These are phyloP conservation scores for Falciphora oryzae DNA, from an alignment of 2,329 filamentous ascomycete genomes.

Conservation along the genomic window DNA sequence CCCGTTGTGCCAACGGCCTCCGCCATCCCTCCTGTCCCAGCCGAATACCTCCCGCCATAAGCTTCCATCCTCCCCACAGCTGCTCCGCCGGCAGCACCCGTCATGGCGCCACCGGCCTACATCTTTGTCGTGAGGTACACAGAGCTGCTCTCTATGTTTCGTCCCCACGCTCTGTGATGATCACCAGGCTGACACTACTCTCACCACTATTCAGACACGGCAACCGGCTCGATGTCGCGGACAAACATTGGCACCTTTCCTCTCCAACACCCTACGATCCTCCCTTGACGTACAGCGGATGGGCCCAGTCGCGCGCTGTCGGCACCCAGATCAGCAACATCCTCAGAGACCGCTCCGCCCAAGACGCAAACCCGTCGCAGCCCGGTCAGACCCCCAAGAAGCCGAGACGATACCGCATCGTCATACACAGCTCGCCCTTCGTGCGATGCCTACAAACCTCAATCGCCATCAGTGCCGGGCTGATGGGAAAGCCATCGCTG, in stretches of 20 bases:
- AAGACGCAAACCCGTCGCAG: constrained; percentile 32
- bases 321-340: constrained; percentile 80
- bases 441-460: constrained; percentile 89
- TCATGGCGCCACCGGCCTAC: constrained; percentile 35
- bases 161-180: constrained; percentile 4
- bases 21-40: not conserved
- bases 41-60: not conserved
- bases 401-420: constrained; percentile 64
- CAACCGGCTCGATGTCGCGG: constrained; percentile 86
- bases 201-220: constrained; percentile 60
- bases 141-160: not conserved
- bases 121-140: constrained; percentile 43
- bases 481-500: constrained; percentile 5
- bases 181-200: not conserved
- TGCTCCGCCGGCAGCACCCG: not conserved
- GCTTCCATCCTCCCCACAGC: constrained; percentile 21
- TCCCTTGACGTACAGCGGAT: constrained; percentile 89
- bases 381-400: constrained; percentile 27
- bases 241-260: constrained; percentile 90
- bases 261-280: constrained; percentile 94
- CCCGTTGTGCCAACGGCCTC: not conserved
- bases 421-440: constrained; percentile 92
- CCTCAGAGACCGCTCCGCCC: constrained; percentile 43
- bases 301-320: constrained; percentile 77
- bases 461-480: constrained; percentile 76